Evolutionary conservation across 73 alveolate genomes (phyloP).

Genomic region (Loxodes magnus): DNA sequence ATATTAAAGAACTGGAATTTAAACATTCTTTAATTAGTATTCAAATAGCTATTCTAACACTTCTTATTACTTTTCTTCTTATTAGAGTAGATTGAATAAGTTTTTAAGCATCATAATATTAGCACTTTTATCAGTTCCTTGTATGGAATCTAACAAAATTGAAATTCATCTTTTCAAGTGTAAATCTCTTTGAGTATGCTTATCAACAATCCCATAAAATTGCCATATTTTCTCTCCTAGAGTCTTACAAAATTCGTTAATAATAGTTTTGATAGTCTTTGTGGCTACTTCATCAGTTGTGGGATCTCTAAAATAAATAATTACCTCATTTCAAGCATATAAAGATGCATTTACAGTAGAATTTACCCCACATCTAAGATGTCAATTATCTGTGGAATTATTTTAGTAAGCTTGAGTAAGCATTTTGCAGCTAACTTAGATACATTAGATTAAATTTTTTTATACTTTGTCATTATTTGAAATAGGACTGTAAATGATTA

Average conservation of each 20-base stretch:
- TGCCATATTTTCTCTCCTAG: constrained; percentile 38
- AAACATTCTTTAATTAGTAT: no score
- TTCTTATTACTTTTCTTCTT: no score
- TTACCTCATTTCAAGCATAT: constrained; percentile 21
- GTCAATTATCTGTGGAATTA: constrained; percentile 33
- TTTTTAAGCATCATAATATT: no score
- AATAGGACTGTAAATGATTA: constrained; percentile 25
- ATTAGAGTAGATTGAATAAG: no score
- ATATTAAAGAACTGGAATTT: no score
- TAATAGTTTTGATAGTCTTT: constrained; percentile 46
- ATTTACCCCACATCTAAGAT: constrained; percentile 32
- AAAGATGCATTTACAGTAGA: constrained; percentile 45
- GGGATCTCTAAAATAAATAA: constrained; percentile 6
- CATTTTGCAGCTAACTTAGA: constrained; percentile 44
- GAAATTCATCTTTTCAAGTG: constrained; percentile 52
- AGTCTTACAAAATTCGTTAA: constrained; percentile 48
- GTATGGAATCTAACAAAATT: no score
- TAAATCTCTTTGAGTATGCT: constrained; percentile 30
- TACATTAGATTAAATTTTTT: constrained; percentile 30
- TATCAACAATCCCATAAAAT: constrained; percentile 23
- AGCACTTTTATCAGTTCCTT: no score
- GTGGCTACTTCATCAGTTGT: constrained; percentile 42
- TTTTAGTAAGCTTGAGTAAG: constrained; percentile 29
- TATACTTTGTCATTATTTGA: constrained; percentile 38
- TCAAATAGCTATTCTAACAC: no score